A percentile compares a stretch with the other conserved stretches of the same genome.
phyloP scores from a whole-genome alignment of 768 basidiomycete genomes.

The Kwoniella shandongensis region DNA sequence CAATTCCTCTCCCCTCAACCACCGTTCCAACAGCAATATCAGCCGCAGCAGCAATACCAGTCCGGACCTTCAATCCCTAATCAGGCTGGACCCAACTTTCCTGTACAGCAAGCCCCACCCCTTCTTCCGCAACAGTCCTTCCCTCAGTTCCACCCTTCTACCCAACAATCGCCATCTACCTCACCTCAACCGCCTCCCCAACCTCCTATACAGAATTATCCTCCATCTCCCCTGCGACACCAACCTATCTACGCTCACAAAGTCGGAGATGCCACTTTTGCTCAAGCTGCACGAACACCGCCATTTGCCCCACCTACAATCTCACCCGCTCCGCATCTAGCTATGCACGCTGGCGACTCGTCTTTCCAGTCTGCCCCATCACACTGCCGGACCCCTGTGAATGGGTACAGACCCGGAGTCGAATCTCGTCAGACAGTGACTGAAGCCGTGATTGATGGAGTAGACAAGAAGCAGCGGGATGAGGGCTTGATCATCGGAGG shows the following conservation, averaged over 20 bases:
- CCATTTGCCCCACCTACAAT: background rate
- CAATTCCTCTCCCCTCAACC: background rate
- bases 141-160: slow-evolving; percentile 1
- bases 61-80: background rate
- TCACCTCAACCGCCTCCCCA: background rate
- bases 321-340: background rate
- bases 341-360: no score
- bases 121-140: background rate
- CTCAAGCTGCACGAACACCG: slow-evolving; percentile 8
- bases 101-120: background rate
- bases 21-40: background rate
- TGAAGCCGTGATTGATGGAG: slow-evolving; percentile 14
- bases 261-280: slow-evolving; percentile 19
- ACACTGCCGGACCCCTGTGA: background rate
- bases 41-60: background rate
- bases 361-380: background rate
- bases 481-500: slow-evolving; percentile 5
- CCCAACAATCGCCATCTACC: slow-evolving; percentile 1
- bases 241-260: slow-evolving; percentile 5
- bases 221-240: background rate
- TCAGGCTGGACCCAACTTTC: background rate
- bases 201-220: background rate
- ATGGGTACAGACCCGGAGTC: background rate
- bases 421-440: slow-evolving; percentile 8
- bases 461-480: slow-evolving; percentile 7